phyloP scores from a whole-genome alignment of 1,139 yeast genomes.

The Arxiozyma slooffiae region DNA sequence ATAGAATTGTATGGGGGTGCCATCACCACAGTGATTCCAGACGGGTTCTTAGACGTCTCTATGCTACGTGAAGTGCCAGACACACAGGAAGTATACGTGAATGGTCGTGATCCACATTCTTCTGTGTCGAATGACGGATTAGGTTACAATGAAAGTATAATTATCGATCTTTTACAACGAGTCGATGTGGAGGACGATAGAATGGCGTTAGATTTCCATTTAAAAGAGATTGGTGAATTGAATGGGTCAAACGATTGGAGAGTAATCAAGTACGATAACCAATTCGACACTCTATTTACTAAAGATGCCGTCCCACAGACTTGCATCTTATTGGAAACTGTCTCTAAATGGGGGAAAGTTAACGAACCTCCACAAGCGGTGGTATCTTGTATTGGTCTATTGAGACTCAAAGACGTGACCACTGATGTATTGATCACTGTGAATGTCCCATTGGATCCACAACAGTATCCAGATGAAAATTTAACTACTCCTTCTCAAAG shows the following conservation, averaged over 20 bases:
- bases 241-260: conserved; percentile 30
- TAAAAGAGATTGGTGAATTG: conserved; percentile 35
- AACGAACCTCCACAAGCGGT: conserved; percentile 32
- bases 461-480: neutral
- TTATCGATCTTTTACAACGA: conserved; percentile 61
- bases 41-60: conserved; percentile 59
- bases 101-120: conserved; percentile 22
- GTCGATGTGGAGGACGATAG: conserved; percentile 36
- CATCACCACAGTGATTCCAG: conserved; percentile 45
- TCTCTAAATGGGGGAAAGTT: conserved; percentile 41
- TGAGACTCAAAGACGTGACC: conserved; percentile 40
- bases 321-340: conserved; percentile 18
- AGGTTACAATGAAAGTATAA: conserved; percentile 48
- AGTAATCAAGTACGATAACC: conserved; percentile 12
- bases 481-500: neutral
- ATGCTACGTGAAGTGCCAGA: conserved; percentile 72
- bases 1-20: conserved; percentile 68
- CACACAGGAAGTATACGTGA: conserved; percentile 73
- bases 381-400: conserved; percentile 42
- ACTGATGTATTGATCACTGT: conserved; percentile 59
- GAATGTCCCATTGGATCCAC: conserved; percentile 38
- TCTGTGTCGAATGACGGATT: conserved; percentile 21
- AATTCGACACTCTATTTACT: neutral
- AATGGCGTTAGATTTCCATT: conserved; percentile 35
- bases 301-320: conserved; percentile 9